These are phyloP conservation scores for Malassezia yamatoensis DNA, from an alignment of 1,284 basidiomycete genomes.

Conservation along the genomic window DNA sequence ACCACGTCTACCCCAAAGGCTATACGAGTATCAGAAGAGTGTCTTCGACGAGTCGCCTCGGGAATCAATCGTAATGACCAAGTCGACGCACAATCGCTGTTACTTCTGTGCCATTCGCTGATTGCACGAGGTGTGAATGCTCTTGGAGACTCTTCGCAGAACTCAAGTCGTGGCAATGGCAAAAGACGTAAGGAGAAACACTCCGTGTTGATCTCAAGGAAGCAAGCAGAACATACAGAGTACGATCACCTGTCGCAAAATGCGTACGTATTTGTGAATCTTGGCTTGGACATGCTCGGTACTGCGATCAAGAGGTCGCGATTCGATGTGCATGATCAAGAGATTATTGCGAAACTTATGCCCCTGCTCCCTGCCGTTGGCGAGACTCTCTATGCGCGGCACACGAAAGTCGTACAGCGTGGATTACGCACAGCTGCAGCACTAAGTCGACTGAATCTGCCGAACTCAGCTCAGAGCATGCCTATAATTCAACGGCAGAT, in stretches of 20 bases:
- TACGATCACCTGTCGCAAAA: constrained; percentile 48
- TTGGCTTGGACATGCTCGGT: constrained; percentile 84
- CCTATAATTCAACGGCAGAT: constrained; percentile 78
- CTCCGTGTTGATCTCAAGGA: constrained; percentile 32
- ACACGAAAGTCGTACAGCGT: constrained; percentile 65
- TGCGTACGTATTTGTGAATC: constrained; percentile 74
- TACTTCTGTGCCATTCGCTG: constrained; percentile 77
- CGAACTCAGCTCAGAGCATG: constrained; percentile 64
- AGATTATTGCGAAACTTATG: constrained; percentile 67
- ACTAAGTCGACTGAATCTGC: constrained; percentile 74
- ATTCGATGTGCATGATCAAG: constrained; percentile 69
- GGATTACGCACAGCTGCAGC: constrained; percentile 72
- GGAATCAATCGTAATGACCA: constrained; percentile 76
- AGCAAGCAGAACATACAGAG: constrained; percentile 35
- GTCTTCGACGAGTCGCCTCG: constrained; percentile 67
- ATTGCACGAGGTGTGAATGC: constrained; percentile 83
- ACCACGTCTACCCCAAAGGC: constrained; percentile 71
- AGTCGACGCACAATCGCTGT: constrained; percentile 61
- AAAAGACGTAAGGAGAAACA: constrained; percentile 14
- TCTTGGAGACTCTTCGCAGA: constrained; percentile 17
- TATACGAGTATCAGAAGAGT: constrained; percentile 80
- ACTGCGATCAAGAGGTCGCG: constrained; percentile 74
- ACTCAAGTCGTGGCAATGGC: neutral
- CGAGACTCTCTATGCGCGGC: constrained; percentile 80
- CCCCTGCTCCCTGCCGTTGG: constrained; percentile 78